phyloP scores from a whole-genome alignment of 306 rosid species.

The Astragalus glycyphyllos region DNA sequence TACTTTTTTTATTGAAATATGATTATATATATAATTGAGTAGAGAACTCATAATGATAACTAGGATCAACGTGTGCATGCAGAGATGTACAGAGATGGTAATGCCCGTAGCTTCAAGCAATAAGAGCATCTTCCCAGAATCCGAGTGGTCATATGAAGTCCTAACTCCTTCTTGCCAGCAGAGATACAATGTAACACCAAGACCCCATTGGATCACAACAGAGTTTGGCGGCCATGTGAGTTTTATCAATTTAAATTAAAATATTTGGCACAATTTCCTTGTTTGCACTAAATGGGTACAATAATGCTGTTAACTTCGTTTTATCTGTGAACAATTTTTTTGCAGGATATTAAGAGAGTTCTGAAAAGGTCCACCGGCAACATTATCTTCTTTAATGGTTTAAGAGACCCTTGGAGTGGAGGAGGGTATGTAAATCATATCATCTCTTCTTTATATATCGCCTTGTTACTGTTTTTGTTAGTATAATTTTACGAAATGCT shows the following conservation, averaged over 20 bases:
- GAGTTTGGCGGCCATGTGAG: conserved; percentile 75
- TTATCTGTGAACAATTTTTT: background rate
- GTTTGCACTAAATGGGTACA: no score
- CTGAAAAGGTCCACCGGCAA: conserved; percentile 76
- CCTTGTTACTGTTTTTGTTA: background rate
- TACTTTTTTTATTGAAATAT: no score
- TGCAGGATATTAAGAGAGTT: conserved; percentile 61
- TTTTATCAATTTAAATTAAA: background rate
- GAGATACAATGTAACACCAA: conserved; percentile 43
- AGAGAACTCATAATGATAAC: no score
- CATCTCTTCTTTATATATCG: conserved; percentile 17
- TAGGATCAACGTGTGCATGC: no score
- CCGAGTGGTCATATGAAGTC: conserved; percentile 51
- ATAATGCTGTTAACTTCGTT: no score
- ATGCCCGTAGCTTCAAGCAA: conserved; percentile 61
- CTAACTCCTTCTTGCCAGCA: conserved; percentile 36
- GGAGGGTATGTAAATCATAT: conserved; percentile 69
- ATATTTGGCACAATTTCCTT: no score
- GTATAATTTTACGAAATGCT: background rate
- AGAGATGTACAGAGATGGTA: conserved; percentile 92
- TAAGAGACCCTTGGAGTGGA: conserved; percentile 97
- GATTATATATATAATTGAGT: no score
- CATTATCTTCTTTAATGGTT: conserved; percentile 86
- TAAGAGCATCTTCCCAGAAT: conserved; percentile 64
- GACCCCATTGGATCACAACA: conserved; percentile 76